A percentile compares a stretch with the other conserved stretches of the same genome.
These are phyloP conservation scores for Pichia cephalocereana DNA, from an alignment of 805 yeast genomes.

Conservation along the genomic window DNA sequence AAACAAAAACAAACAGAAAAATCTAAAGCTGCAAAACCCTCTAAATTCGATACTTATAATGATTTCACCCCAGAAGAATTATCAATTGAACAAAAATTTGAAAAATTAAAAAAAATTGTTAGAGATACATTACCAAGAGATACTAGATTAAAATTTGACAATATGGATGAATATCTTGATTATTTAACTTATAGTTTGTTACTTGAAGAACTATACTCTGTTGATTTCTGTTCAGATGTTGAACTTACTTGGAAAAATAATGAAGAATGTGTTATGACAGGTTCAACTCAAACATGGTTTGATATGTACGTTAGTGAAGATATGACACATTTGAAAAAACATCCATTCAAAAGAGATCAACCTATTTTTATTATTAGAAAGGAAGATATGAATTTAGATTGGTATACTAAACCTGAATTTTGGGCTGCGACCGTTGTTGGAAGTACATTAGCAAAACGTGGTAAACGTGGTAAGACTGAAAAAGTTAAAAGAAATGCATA, in stretches of 20 bases:
- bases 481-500: constrained; percentile 8
- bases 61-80: too few relatives aligned
- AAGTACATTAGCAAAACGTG: constrained; percentile 26
- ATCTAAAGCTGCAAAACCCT: too few relatives aligned
- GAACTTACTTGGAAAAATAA: constrained; percentile 23
- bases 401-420: constrained; percentile 26
- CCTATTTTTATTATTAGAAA: constrained; percentile 42
- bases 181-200: constrained; percentile 55
- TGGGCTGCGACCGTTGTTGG: constrained; percentile 48
- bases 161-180: constrained; percentile 42
- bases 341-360: constrained; percentile 53
- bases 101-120: constrained; percentile 14
- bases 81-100: constrained; percentile 3
- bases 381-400: constrained; percentile 31
- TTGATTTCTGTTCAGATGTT: constrained; percentile 38
- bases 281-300: constrained; percentile 40
- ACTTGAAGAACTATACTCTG: constrained; percentile 48
- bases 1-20: too few relatives aligned
- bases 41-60: too few relatives aligned
- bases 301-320: constrained; percentile 41
- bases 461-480: constrained; percentile 21
- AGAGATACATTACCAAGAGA: constrained; percentile 13
- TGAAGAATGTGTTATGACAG: constrained; percentile 30
- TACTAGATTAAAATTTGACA: constrained; percentile 30
- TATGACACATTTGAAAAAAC: constrained; percentile 42